Percentiles rank a stretch among this genome's conserved stretches.
phyloP scores from a whole-genome alignment of 441 rosid genomes.

The Syzygium syzygioides region DNA sequence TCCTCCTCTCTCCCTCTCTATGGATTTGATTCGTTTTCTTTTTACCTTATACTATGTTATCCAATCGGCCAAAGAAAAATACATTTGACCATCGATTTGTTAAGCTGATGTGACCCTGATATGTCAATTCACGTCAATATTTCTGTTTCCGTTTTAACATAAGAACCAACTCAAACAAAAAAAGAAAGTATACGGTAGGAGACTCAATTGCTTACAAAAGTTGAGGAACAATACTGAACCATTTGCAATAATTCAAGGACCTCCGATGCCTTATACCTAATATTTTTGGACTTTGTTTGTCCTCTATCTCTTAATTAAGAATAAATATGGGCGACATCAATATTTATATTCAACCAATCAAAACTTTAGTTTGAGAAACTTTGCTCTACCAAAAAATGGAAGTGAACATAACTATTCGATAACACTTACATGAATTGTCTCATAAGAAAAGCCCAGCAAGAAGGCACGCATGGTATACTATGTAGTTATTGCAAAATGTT shows the following conservation, averaged over 20 bases:
- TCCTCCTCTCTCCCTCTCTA: no score
- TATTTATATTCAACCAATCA: not conserved
- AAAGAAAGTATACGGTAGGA: fast-evolving
- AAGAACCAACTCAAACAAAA: not conserved
- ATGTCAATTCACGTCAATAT: not conserved
- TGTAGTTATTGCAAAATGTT: not conserved
- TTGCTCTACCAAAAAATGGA: not conserved
- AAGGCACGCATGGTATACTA: not conserved
- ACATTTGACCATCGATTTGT: not conserved
- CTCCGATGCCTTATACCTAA: not conserved
- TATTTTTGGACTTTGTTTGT: not conserved
- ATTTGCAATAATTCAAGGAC: not conserved
- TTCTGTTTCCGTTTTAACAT: not conserved
- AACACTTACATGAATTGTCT: not conserved
- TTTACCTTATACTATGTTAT: not conserved
- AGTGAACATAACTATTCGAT: not conserved
- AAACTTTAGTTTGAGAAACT: not conserved
- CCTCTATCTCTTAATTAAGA: not conserved
- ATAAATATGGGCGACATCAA: not conserved
- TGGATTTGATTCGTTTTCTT: not conserved
- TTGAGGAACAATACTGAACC: not conserved
- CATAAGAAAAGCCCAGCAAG: not conserved
- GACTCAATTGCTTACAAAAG: fast-evolving
- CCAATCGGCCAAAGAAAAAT: not conserved
- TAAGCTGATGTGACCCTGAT: not conserved